phyloP scores from a whole-genome alignment of 352 stramenopile species.

The Globisporangium mamillatum region DNA sequence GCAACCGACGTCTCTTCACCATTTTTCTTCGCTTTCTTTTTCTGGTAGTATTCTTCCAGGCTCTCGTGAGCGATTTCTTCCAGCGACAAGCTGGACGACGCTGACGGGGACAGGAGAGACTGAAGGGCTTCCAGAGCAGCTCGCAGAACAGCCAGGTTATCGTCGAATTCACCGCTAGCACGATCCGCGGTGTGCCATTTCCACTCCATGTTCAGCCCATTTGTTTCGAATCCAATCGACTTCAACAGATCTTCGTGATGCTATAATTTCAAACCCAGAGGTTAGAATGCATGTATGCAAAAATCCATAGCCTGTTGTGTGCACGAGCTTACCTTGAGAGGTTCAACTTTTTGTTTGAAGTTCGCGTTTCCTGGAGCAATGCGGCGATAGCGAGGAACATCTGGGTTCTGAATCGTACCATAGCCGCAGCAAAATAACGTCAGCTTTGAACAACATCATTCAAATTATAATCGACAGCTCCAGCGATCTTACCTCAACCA shows the following conservation, averaged over 20 bases:
- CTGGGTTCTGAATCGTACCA: conserved; percentile 47
- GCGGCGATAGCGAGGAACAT: conserved; percentile 77
- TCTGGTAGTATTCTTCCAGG: conserved; percentile 28
- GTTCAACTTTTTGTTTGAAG: conserved; percentile 85
- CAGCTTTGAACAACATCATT: not conserved
- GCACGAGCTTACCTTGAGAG: conserved; percentile 53
- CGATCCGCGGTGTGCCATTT: conserved; percentile 73
- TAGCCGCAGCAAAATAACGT: conserved; percentile 5
- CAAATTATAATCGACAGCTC: not conserved
- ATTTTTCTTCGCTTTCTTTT: conserved; percentile 20
- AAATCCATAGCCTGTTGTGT: not conserved
- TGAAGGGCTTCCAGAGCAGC: conserved; percentile 60
- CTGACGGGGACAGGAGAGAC: conserved; percentile 38
- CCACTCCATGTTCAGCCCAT: conserved; percentile 80
- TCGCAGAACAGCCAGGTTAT: conserved; percentile 61
- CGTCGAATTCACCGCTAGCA: conserved; percentile 57
- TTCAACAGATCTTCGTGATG: conserved; percentile 75
- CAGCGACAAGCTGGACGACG: conserved; percentile 42
- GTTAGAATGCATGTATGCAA: not conserved
- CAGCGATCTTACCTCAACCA: conserved; percentile 53
- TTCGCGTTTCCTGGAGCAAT: conserved; percentile 78
- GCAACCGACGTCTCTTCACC: conserved; percentile 1
- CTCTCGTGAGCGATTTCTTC: conserved; percentile 50
- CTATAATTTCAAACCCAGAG: conserved; percentile 22
- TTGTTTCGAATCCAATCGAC: conserved; percentile 73